phyloP scores from a whole-genome alignment of 768 basidiomycete species.

The Amanita phalloides region DNA sequence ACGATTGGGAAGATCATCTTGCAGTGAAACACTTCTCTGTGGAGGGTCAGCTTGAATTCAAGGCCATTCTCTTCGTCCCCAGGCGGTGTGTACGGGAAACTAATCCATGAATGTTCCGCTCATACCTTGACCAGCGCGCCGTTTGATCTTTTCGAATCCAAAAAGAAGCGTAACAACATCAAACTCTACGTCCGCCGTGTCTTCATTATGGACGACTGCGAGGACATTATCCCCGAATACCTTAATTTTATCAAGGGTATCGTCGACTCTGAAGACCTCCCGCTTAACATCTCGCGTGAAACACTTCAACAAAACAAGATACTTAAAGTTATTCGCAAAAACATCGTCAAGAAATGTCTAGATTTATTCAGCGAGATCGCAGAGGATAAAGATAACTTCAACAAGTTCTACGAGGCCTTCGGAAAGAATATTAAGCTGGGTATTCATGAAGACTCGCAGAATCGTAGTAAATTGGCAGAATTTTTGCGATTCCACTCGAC shows the following conservation, averaged over 20 bases:
- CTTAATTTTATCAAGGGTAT: constrained; percentile 99
- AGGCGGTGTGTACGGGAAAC: constrained; percentile 57
- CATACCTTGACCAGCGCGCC: constrained; percentile 54
- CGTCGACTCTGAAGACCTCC: constrained; percentile 99
- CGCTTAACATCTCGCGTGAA: constrained; percentile 99
- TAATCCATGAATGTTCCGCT: background rate
- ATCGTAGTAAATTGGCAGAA: constrained; percentile 98
- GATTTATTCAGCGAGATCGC: constrained; percentile 93
- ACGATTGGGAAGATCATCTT: constrained; percentile 99
- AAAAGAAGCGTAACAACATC: constrained; percentile 99
- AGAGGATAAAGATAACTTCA: constrained; percentile 98
- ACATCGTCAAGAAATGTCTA: constrained; percentile 96
- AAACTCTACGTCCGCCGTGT: constrained; percentile 99
- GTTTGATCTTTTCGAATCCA: constrained; percentile 98
- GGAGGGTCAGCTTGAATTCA: constrained; percentile 99
- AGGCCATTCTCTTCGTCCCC: constrained; percentile 95
- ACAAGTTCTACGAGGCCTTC: constrained; percentile 96
- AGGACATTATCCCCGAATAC: constrained; percentile 98
- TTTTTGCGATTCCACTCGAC: constrained; percentile 98
- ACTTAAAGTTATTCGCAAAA: constrained; percentile 98
- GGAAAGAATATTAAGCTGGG: constrained; percentile 99
- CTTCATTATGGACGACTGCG: constrained; percentile 99
- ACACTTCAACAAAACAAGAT: constrained; percentile 99
- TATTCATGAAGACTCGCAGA: constrained; percentile 98
- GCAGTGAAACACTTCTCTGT: constrained; percentile 99